Evolutionary conservation across 352 stramenopile species (phyloP).

Genomic region (Pythium vanterpoolii): DNA sequence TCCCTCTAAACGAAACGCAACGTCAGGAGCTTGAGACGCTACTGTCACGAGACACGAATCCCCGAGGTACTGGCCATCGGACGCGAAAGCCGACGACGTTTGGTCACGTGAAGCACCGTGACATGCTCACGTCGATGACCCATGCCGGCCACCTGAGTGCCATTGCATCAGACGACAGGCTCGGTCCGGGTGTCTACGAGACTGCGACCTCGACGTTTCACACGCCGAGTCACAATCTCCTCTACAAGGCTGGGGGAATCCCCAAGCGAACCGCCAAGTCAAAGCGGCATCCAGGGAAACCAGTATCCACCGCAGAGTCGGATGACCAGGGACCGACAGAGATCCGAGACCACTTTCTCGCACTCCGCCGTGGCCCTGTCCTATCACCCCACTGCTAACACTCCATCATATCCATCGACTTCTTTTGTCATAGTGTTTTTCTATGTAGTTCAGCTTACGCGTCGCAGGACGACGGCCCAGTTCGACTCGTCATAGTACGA

Average conservation of each 20-base stretch:
- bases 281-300: not conserved
- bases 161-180: slow-evolving; percentile 15
- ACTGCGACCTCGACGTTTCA: slow-evolving; percentile 22
- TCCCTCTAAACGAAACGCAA: slow-evolving; percentile 19
- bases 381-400: not conserved
- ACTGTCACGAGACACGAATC: not conserved
- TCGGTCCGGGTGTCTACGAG: slow-evolving; percentile 38
- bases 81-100: slow-evolving; percentile 12
- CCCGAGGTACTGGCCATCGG: not conserved
- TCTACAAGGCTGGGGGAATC: slow-evolving; percentile 23
- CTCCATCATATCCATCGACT: not conserved
- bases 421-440: not conserved
- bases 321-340: not conserved
- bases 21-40: slow-evolving; percentile 11
- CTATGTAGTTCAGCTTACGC: slow-evolving; percentile 35
- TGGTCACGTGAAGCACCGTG: slow-evolving; percentile 25
- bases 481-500: slow-evolving; percentile 88
- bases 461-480: slow-evolving; percentile 78
- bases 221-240: slow-evolving; percentile 35
- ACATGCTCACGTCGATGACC: slow-evolving; percentile 49
- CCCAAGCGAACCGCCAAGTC: not conserved
- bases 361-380: slow-evolving; percentile 3
- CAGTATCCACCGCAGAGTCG: too few relatives aligned
- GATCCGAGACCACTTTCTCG: not conserved
- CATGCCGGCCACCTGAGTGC: slow-evolving; percentile 40